Evolutionary conservation across 768 basidiomycete species (phyloP), one percentile per base, ranked within the genome.

Genomic region (Porpolomopsis calyptriformis): DNA sequence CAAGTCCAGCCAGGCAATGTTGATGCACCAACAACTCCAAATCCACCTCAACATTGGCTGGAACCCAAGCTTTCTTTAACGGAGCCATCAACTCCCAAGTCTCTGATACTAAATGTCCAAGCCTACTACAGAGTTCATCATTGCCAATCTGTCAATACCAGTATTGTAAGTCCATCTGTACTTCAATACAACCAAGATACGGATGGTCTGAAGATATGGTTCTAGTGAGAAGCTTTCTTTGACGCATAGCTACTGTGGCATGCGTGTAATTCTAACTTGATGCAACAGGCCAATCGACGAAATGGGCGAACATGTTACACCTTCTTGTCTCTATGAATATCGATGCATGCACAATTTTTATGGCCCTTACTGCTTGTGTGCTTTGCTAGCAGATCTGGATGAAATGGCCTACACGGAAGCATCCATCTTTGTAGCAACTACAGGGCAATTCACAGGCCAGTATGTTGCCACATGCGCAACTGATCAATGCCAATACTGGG

Each of bases 291-390:
- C 42, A 3, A 26, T 43, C 3, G 31, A 33, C 27, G 18, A 29
- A 3, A 27, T 16, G 3, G 27, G 42, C 27, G 42, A 43, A 19
- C 24, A 27, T 3, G 29, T 43, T 5, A n/a, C 42, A 4, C 42
- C 42, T 4, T 43, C 42, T 16, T 5, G 27, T 10, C 29, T 43
- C 9, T 7, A 27, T 10, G 42, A 43, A 31, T 27, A 31, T 19
- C 42, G 42, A 4, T 10, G 3, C 29, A n/a, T 26, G 29, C 29
- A 43, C 42, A 27, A 43, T n/a, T 43, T 43, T 20, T 26, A 19
- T 8, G 42, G 27, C 20, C 42, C 42, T 27, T 43, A 16, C 20
- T 43, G 42, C 42, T 20, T 43, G n/a, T 43, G 42, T 19, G 42
- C 42, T 8, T 29, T 19, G 9, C 26, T 31, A 9, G 29, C 29